Base-by-base conservation (phyloP, 352 stramenopile genomes). In the Globisporangium apiculatum region DNA sequence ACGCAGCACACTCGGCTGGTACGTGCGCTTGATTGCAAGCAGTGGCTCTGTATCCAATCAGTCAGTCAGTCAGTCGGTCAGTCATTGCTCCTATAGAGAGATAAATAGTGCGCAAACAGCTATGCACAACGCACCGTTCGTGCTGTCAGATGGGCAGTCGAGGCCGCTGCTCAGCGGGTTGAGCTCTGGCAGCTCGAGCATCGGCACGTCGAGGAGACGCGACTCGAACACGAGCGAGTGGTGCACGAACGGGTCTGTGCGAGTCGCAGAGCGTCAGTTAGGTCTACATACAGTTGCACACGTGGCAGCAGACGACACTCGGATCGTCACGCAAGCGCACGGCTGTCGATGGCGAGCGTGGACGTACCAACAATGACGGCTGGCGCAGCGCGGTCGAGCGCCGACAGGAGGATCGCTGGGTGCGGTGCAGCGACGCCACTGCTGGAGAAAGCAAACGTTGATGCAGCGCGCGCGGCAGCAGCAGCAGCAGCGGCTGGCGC, bases 1-100 rank as follows among this genome's bases (percentile, higher is more conserved):
- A 45, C 84, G 84, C 67, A 94, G 64, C 41, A 92, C 82, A 59
- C 84, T 94, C 47, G 84, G 84, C 68, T 94, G 84, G 68, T 92
- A 94, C 57, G 84, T 94, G 51, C 84, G 80, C 73, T 94, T 94
- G 45, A 94, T 73, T 35, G 82, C 84, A 56, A 79, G 72, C 56
- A 92, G 64, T 1, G 84, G 80, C 61, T 87, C 81, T 89, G 53
- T 31, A 31, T 31, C 24, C 24, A 31, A 31, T 31, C 17, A 17
- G 36, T 18, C 12, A 10, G 7, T 12, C n/a, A 37, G 50, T 17
- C 15, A 46, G 7, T 41, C 15, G 3, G 5, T 14, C 48, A 47
- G 12, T 3, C 37, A 31, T 7, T 17, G 11, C 42, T 6, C 4
- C 6, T 4, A 38, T n/a, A 45, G 12, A 52, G 5, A 7, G 48